These are phyloP conservation scores for Coccomyxa sp. DNA, from an alignment of 139 green algal genomes.

Conservation along the genomic window DNA sequence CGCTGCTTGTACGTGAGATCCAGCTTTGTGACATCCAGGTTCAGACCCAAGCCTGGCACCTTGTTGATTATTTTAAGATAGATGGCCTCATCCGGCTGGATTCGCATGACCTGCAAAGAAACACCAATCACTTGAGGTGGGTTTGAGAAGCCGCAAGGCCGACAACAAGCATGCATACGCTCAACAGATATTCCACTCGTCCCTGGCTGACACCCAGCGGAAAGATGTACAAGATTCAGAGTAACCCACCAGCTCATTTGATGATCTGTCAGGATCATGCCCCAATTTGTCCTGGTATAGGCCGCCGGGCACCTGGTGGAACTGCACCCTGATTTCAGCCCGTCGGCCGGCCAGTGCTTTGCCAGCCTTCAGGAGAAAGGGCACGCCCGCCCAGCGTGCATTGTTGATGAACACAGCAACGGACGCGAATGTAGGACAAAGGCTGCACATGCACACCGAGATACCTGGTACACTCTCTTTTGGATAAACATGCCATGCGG, in stretches of 20 bases:
- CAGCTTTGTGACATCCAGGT: constrained; percentile 83
- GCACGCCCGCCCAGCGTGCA: constrained; percentile 95
- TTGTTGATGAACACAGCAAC: constrained; percentile 95
- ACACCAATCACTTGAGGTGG: neutral
- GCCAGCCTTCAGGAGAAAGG: constrained; percentile 97
- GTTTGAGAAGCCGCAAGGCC: too few relatives aligned
- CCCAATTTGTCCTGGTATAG: constrained; percentile 79
- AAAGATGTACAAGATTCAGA: neutral
- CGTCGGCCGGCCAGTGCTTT: constrained; percentile 87
- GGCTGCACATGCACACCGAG: constrained; percentile 27
- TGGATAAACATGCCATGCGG: neutral
- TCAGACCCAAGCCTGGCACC: constrained; percentile 93
- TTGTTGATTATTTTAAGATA: constrained; percentile 99
- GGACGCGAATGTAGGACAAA: constrained; percentile 93
- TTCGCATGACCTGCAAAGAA: constrained; percentile 82
- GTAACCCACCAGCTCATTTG: constrained; percentile 86
- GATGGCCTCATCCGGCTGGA: constrained; percentile 97
- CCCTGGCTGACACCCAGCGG: too few relatives aligned
- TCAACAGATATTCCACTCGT: too few relatives aligned
- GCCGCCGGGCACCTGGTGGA: constrained; percentile 93
- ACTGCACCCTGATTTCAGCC: constrained; percentile 98
- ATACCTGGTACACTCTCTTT: neutral
- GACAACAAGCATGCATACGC: too few relatives aligned
- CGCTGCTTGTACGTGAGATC: constrained; percentile 87
- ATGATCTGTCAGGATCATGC: constrained; percentile 69